phyloP scores from a whole-genome alignment of 805 yeast species.

The Candida pseudofarinosa region DNA sequence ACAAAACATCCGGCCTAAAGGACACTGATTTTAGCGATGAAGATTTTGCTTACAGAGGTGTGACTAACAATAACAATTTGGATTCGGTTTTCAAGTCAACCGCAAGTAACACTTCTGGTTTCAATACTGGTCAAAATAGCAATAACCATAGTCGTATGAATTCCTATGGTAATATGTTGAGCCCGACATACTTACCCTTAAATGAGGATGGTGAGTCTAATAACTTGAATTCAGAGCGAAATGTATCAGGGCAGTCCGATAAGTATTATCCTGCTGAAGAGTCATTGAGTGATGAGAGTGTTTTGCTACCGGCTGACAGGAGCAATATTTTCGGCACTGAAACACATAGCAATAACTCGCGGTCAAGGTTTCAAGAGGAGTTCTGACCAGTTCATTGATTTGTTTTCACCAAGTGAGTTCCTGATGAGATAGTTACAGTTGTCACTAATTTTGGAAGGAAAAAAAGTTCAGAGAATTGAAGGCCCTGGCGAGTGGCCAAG shows the following conservation, averaged over 20 bases:
- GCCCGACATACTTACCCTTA: constrained; percentile 10
- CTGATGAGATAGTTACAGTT: too few relatives aligned
- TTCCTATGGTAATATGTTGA: constrained; percentile 22
- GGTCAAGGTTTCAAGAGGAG: constrained; percentile 20
- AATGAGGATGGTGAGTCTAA: constrained; percentile 15
- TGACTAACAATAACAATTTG: constrained; percentile 38
- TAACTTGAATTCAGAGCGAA: constrained; percentile 2
- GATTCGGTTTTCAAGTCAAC: constrained; percentile 33
- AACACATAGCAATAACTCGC: constrained; percentile 13
- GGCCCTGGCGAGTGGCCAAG: too few relatives aligned
- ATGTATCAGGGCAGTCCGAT: constrained; percentile 6
- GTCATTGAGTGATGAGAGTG: constrained; percentile 14
- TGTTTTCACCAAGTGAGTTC: too few relatives aligned
- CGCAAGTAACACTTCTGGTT: constrained; percentile 11
- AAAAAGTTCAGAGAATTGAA: too few relatives aligned
- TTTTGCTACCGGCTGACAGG: constrained; percentile 9
- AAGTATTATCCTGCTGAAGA: constrained; percentile 15
- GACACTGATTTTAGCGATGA: constrained; percentile 11
- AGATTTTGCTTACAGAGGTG: constrained; percentile 42
- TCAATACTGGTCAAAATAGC: constrained; percentile 11
- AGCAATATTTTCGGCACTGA: constrained; percentile 7
- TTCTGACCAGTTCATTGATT: constrained; percentile 3
- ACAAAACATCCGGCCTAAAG: constrained; percentile 4
- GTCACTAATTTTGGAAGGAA: too few relatives aligned
- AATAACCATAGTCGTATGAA: constrained; percentile 23